A percentile compares a stretch with the other conserved stretches of the same genome.
Evolutionary conservation across 176 grass and related monocot genomes (phyloP).

Genomic region (Rhynchospora breviuscula): DNA sequence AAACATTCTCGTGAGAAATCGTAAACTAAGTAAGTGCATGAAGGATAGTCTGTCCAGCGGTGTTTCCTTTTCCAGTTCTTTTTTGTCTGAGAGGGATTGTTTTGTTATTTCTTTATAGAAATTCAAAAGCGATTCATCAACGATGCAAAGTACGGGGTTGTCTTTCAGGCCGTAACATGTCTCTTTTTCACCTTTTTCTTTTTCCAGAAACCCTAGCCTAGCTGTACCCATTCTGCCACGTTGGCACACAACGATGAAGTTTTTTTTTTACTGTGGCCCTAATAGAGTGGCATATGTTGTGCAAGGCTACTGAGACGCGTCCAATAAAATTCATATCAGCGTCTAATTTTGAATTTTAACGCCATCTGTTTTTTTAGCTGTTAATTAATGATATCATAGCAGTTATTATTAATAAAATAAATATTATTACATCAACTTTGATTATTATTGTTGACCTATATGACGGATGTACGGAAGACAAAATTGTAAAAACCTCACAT

Average conservation of each 20-base stretch:
- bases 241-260: not conserved
- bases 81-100: not conserved
- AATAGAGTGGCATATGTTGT: not conserved
- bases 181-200: not conserved
- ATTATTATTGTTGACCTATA: too few species aligned
- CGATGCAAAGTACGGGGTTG: conserved; percentile 4
- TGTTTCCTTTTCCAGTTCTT: conserved; percentile 15
- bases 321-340: too few species aligned
- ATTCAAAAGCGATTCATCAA: not conserved
- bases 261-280: not conserved
- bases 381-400: too few species aligned
- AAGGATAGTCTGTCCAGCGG: not conserved
- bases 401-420: too few species aligned
- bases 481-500: too few species aligned
- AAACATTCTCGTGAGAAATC: not conserved
- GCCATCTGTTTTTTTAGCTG: too few species aligned
- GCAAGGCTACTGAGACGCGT: too few species aligned
- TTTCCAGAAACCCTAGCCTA: not conserved
- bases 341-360: too few species aligned
- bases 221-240: not conserved
- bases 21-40: not conserved
- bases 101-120: not conserved
- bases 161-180: conserved; percentile 8
- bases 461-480: too few species aligned
- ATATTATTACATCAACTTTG: too few species aligned